Evolutionary conservation across 139 green algal species (phyloP), one percentile per base, ranked within the genome.

Genomic region (Chlamydomonas applanata): DNA sequence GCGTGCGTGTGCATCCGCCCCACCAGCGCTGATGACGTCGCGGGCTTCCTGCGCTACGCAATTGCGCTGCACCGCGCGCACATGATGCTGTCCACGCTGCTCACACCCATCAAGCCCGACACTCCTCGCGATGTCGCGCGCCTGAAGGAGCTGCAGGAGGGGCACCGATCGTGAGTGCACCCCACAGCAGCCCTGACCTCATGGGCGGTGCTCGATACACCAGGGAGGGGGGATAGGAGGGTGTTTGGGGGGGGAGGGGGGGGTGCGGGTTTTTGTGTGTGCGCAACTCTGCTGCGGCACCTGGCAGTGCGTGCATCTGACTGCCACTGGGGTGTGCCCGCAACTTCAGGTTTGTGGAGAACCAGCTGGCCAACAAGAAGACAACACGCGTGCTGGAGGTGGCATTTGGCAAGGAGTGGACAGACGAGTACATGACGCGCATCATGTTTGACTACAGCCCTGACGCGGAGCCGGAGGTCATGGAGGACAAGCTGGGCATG

Each of bases 311-410:
- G n/a, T n/a, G n/a, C n/a, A n/a, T n/a, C n/a, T n/a, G n/a, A n/a
- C n/a, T n/a, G n/a, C n/a, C n/a, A n/a, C n/a, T n/a, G n/a, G n/a
- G n/a, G n/a, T 72, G 52, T 65, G 22, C 19, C 22, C 24, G 57
- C 57, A 25, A 32, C 19, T 79, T 33, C 65, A 85, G 80, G 35
- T 96, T 92, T 74, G 80, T 80, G 57, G 67, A 85, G 13, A 85
- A 91, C 65, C 84, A 94, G 65, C 76, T 94, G 34, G 76, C 81
- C 59, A 96, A 96, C 72, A 86, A 87, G 65, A 95, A 92, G 74
- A 96, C 91, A 19, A 45, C 79, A 16, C 79, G 86, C 0, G 89
- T 93, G 30, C 79, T 96, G 72, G 89, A 88, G 74, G 80, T 66
- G 2, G 81, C 86, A 0, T 94, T 95, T 73, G 88, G 84, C 0